phyloP scores from a whole-genome alignment of 2,329 filamentous ascomycete genomes.

The Cytospora schulzeri region DNA sequence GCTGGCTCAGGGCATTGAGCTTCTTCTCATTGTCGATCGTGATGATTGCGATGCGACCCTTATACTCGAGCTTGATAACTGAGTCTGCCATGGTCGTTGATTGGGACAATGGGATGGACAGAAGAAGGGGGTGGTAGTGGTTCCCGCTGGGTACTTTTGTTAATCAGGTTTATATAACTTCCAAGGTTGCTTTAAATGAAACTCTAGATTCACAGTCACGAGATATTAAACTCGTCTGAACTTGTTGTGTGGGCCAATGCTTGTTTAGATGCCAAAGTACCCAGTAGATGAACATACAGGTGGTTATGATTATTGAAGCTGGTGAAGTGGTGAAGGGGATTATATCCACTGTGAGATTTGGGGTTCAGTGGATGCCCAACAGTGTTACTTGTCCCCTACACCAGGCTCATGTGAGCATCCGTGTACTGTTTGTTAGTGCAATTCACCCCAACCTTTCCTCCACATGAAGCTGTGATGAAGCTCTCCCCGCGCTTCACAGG shows the following conservation, averaged over 20 bases:
- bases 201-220: not conserved
- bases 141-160: not conserved
- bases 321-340: not conserved
- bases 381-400: not conserved
- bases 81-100: conserved; percentile 42
- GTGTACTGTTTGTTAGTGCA: not conserved
- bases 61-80: conserved; percentile 61
- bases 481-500: not conserved
- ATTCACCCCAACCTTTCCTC: not conserved
- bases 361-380: not conserved
- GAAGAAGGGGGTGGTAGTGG: not conserved
- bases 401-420: not conserved
- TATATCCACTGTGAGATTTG: too few relatives aligned
- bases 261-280: not conserved
- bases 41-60: conserved; percentile 75
- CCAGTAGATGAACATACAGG: not conserved
- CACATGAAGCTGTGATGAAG: too few relatives aligned
- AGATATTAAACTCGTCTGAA: not conserved
- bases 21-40: conserved; percentile 85
- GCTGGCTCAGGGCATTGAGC: conserved; percentile 76
- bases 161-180: not conserved
- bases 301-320: not conserved
- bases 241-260: not conserved
- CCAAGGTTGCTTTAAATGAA: not conserved
- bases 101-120: not conserved